Evolutionary conservation across 768 basidiomycete genomes (phyloP).

Genomic region (Lactarius psammicola): DNA sequence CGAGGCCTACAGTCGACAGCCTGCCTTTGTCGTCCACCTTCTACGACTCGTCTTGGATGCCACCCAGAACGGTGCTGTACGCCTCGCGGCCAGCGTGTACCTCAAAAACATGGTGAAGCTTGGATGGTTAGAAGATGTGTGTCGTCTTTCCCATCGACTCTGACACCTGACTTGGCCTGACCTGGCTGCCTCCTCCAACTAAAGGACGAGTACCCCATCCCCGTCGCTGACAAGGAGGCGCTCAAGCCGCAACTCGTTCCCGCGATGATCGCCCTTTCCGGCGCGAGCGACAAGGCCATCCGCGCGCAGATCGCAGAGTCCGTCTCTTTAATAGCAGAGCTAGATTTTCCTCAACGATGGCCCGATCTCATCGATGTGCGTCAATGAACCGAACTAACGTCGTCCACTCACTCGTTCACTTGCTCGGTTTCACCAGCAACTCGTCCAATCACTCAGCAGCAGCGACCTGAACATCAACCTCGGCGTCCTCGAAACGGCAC

Average conservation of each 20-base stretch:
- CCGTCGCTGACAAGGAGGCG: conserved; percentile 65
- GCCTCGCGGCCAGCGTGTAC: conserved; percentile 85
- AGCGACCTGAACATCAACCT: conserved; percentile 84
- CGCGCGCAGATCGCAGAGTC: conserved; percentile 91
- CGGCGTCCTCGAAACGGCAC: conserved; percentile 89
- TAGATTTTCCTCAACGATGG: conserved; percentile 92
- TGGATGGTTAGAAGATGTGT: conserved; percentile 79
- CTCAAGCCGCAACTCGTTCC: conserved; percentile 80
- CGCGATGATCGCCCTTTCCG: conserved; percentile 85
- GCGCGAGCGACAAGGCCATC: conserved; percentile 65
- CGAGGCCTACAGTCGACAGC: conserved; percentile 59
- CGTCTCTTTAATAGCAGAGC: conserved; percentile 84
- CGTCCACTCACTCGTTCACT: conserved; percentile 1
- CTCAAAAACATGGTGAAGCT: conserved; percentile 89
- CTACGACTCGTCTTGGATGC: conserved; percentile 72
- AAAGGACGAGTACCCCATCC: conserved; percentile 71
- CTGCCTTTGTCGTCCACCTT: conserved; percentile 77
- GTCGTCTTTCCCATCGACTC: conserved; percentile 29
- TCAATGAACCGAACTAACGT: conserved; percentile 22
- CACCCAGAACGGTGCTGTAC: conserved; percentile 62
- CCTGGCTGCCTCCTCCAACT: conserved; percentile 19
- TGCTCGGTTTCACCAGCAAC: conserved; percentile 52
- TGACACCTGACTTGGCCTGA: conserved; percentile 13
- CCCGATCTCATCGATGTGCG: conserved; percentile 85
- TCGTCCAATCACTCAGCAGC: conserved; percentile 76